A percentile compares a stretch with the other conserved stretches of the same genome.
Evolutionary conservation across 345 rosid genomes (phyloP).

Genomic region (Carallia pectinifolia): DNA sequence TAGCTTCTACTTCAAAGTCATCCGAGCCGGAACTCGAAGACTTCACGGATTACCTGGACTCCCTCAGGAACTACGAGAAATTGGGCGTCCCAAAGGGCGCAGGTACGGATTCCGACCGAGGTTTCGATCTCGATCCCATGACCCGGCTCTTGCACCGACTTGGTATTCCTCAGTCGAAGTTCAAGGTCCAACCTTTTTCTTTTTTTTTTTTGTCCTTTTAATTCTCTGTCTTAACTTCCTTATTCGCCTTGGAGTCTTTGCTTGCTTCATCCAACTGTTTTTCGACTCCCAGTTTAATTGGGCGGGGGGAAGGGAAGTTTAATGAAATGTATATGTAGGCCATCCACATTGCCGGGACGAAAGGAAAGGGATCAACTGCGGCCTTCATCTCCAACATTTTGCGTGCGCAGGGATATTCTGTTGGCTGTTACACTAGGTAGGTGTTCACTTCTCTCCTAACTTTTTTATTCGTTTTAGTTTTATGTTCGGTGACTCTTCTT

Average conservation of each 20-base stretch:
- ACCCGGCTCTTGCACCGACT: constrained; percentile 68
- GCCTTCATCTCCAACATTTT: constrained; percentile 79
- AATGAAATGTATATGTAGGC: constrained; percentile 34
- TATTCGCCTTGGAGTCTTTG: too few species aligned
- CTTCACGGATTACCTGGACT: constrained; percentile 60
- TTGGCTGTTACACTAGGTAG: constrained; percentile 88
- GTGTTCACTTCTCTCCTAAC: background rate
- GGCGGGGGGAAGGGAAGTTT: background rate
- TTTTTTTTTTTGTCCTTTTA: background rate
- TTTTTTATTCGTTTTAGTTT: background rate
- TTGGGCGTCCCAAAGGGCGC: constrained; percentile 79
- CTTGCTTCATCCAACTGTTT: too few species aligned
- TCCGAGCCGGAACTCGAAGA: constrained; percentile 54
- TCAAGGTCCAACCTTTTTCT: constrained; percentile 51
- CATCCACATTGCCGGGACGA: constrained; percentile 90
- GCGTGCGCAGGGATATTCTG: constrained; percentile 63
- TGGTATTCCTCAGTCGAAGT: constrained; percentile 65
- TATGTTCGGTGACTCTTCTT: constrained; percentile 1
- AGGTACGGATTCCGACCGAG: constrained; percentile 80
- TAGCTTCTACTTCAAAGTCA: constrained; percentile 14
- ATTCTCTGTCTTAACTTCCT: too few species aligned
- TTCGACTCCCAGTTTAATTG: too few species aligned
- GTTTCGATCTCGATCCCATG: constrained; percentile 85
- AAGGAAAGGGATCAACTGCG: constrained; percentile 93
- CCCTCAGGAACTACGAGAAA: constrained; percentile 86